These are phyloP conservation scores for Clausena lansium DNA, from an alignment of 345 rosid species.

Conservation along the genomic window DNA sequence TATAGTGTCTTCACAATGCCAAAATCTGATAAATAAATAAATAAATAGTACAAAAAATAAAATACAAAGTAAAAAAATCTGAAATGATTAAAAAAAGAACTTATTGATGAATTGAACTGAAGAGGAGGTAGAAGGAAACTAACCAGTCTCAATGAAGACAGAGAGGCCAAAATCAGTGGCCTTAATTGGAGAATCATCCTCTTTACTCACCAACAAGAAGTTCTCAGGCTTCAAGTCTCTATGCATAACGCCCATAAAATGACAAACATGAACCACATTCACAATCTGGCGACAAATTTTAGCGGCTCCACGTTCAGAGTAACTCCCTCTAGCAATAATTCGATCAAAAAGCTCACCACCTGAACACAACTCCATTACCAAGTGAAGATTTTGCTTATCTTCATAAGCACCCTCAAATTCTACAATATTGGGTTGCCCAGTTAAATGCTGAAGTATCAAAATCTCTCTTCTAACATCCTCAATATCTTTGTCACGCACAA, in stretches of 20 bases:
- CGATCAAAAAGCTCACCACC: conserved; percentile 96
- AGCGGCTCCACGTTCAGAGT: conserved; percentile 83
- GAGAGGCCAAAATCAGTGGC: conserved; percentile 91
- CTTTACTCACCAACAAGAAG: conserved; percentile 62
- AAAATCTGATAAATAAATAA: background rate
- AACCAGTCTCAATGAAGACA: conserved; percentile 87
- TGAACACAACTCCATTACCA: conserved; percentile 92
- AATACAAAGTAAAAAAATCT: no score
- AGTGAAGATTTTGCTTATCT: conserved; percentile 55
- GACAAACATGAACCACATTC: conserved; percentile 87
- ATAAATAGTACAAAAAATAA: no score
- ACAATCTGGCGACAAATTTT: conserved; percentile 65
- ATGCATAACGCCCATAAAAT: conserved; percentile 94
- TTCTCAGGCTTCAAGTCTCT: conserved; percentile 96
- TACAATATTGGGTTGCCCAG: conserved; percentile 88
- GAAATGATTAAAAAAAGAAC: background rate
- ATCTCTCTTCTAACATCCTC: conserved; percentile 76
- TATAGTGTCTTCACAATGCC: background rate
- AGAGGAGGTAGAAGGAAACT: background rate
- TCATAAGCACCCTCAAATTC: conserved; percentile 83
- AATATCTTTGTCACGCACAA: conserved; percentile 43
- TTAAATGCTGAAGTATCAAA: conserved; percentile 69
- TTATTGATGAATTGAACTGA: background rate
- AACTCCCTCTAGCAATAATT: conserved; percentile 66
- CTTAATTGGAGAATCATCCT: conserved; percentile 54